Base-by-base conservation (phyloP, 2,329 filamentous ascomycete genomes). In the Penicillium sp. region DNA sequence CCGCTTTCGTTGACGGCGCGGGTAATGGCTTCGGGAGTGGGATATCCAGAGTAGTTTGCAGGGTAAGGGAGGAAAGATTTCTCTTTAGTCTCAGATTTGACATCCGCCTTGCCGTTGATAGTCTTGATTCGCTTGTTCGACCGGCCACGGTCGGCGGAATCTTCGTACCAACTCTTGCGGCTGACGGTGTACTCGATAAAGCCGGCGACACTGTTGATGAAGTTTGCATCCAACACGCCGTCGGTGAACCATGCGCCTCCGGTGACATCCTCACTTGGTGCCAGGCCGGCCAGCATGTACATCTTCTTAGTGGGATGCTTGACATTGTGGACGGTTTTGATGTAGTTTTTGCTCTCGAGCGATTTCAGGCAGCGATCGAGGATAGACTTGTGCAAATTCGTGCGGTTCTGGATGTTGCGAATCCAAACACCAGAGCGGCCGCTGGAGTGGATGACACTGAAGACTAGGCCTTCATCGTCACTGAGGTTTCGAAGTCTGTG, bases 201-300 rank as follows among this genome's bases (percentile, higher is more conserved):
- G 21, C 84, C 82, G 59, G 90, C 85, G 49, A 97, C 80, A 43
- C 86, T 86, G 55, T 90, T 86, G 66, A 98, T 93, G 72, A 99
- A 91, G 57, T 89, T 90, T 62, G 90, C 88, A 75, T 99, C 95
- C 13, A 98, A 83, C 63, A 93, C 90, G 52, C 91, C 90, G 61
- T 96, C 92, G 8, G 90, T 93, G 73, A 95, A 97, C 91, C 93
- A 99, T 9, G 91, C 90, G 1, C 95, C 95, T 48, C 95, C 95
- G 0, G 92, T 96, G 47, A 96, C 90, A 60, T 95, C 90, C 60
- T 97, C 93, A 53, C 89, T 91, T 0, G 95, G 93, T 11, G 87
- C 86, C 59, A 99, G 84, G 61, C 88, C 88, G 53, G 88, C 86
- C 69, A 96, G 88, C 83, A 99, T 96, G 81, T 95, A 99, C 84